phyloP scores from a whole-genome alignment of 148 eudicot genomes.

The Rhododendron henanense region DNA sequence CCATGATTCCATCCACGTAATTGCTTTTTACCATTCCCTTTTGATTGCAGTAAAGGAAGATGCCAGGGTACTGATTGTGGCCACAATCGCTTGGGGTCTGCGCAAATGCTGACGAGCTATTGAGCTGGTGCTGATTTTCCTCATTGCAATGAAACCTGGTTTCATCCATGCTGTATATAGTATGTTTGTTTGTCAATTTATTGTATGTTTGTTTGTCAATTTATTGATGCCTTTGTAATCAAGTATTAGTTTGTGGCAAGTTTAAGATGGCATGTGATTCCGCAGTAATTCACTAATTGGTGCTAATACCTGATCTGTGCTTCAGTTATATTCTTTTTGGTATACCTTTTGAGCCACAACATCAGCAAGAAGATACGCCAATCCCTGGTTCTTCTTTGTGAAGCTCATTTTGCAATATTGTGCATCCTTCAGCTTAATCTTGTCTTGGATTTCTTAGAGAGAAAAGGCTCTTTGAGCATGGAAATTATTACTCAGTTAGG shows the following conservation, averaged over 20 bases:
- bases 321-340: constrained; percentile 95
- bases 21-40: constrained; percentile 1
- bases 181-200: constrained; percentile 31
- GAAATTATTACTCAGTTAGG: constrained; percentile 79
- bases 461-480: constrained; percentile 49
- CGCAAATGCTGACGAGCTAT: constrained; percentile 92
- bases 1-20: background rate
- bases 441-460: constrained; percentile 52
- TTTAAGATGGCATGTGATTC: background rate
- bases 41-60: constrained; percentile 75
- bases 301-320: constrained; percentile 18
- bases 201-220: background rate
- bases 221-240: background rate
- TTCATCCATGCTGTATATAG: constrained; percentile 83
- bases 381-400: constrained; percentile 80
- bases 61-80: constrained; percentile 88
- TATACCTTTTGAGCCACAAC: constrained; percentile 76
- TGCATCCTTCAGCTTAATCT: constrained; percentile 80
- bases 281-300: constrained; percentile 10
- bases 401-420: constrained; percentile 85
- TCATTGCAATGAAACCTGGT: constrained; percentile 94
- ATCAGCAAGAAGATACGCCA: constrained; percentile 63
- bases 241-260: background rate
- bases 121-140: constrained; percentile 72
- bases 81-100: constrained; percentile 96